Conservation (phyloP, 176 grass and related monocot species). For the Musa beccarii region DNA sequence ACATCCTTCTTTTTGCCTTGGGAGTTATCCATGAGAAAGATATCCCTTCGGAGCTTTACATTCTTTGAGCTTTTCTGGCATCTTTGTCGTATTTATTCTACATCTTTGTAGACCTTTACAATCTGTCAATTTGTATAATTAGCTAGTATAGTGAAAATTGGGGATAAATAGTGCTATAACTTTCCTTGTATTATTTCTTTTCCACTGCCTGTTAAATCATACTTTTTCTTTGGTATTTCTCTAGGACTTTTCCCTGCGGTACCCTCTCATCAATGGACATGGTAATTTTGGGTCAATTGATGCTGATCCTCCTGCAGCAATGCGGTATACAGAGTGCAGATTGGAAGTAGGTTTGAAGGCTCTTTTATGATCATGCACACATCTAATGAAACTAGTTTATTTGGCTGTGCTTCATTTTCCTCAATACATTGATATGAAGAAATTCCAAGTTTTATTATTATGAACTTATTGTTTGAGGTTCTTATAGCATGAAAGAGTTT, state of each 20-base stretch:
- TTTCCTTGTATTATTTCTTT: not conserved
- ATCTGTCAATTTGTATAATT: too few species aligned
- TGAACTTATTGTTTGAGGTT: too few species aligned
- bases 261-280: constrained; percentile 80
- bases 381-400: not conserved
- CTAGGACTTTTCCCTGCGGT: constrained; percentile 93
- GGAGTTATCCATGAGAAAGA: not conserved
- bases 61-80: not conserved
- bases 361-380: not conserved
- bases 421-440: too few species aligned
- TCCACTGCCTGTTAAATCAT: not conserved
- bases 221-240: constrained; percentile 23
- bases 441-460: too few species aligned
- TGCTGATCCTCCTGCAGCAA: constrained; percentile 94
- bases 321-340: constrained; percentile 95
- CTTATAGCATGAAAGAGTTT: too few species aligned
- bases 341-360: constrained; percentile 64
- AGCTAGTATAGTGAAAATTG: too few species aligned
- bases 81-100: too few species aligned
- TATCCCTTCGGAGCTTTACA: not conserved
- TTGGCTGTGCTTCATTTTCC: not conserved
- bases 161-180: too few species aligned
- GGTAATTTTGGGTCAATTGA: constrained; percentile 98
- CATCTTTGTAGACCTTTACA: too few species aligned
- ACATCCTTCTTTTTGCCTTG: not conserved